Conservation (phyloP, 2,329 filamentous ascomycete species). For the Paecilomyces sp. region DNA sequence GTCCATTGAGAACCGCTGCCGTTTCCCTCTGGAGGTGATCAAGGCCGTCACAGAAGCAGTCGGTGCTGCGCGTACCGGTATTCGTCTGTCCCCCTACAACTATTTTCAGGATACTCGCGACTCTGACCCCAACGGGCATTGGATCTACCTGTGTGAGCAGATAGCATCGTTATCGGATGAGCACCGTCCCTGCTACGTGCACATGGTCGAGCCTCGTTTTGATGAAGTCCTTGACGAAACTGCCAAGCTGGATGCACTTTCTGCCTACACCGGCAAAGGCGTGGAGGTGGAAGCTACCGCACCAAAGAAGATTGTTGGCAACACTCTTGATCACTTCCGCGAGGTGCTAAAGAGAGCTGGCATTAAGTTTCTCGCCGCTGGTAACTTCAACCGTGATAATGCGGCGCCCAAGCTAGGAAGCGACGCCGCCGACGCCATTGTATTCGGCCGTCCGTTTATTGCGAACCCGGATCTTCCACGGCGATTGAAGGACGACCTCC, state of each 20-base stretch:
- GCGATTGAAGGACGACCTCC: slow-evolving; percentile 27
- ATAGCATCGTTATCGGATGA: slow-evolving; percentile 28
- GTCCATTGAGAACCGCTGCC: slow-evolving; percentile 42
- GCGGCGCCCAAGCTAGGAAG: slow-evolving; percentile 10
- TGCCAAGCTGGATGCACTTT: slow-evolving; percentile 35
- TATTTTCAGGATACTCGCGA: slow-evolving; percentile 50
- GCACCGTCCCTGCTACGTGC: slow-evolving; percentile 37
- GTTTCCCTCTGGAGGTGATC: slow-evolving; percentile 48
- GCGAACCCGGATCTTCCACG: slow-evolving; percentile 38
- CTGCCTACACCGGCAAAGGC: slow-evolving; percentile 5
- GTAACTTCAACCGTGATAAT: slow-evolving; percentile 18
- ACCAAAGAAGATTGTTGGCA: slow-evolving; percentile 12
- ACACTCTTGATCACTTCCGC: slow-evolving; percentile 36
- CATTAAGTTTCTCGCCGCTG: slow-evolving; percentile 29
- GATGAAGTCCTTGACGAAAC: slow-evolving; percentile 41
- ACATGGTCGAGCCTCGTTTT: slow-evolving; percentile 44
- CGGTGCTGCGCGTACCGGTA: slow-evolving; percentile 43
- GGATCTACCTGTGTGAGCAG: slow-evolving; percentile 38
- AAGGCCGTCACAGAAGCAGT: slow-evolving; percentile 42
- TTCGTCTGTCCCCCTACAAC: slow-evolving; percentile 56
- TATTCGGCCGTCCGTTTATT: slow-evolving; percentile 35
- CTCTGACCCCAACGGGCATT: slow-evolving; percentile 38
- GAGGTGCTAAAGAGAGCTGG: slow-evolving; percentile 31
- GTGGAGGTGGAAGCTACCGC: slow-evolving; percentile 6
- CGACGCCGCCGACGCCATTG: slow-evolving; percentile 21